phyloP scores from a whole-genome alignment of 2,329 filamentous ascomycete genomes.

The Aspergillus sclerotialis region DNA sequence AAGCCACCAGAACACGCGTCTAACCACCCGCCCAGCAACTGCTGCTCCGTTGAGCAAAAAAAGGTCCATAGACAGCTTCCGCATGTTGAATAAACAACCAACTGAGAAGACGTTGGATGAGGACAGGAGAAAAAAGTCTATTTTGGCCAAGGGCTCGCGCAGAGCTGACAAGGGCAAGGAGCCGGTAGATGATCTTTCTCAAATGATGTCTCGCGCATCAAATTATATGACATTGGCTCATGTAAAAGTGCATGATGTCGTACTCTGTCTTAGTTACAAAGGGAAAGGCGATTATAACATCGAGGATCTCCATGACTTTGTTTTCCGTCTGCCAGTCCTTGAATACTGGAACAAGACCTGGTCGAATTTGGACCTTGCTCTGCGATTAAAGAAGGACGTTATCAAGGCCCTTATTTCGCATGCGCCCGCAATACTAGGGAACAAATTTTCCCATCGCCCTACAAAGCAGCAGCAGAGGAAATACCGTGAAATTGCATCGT shows the following conservation, averaged over 20 bases:
- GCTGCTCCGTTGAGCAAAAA: constrained; percentile 31
- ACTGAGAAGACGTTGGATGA: constrained; percentile 33
- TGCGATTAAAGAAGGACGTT: constrained; percentile 89
- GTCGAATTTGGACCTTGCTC: constrained; percentile 91
- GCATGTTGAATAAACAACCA: constrained; percentile 25
- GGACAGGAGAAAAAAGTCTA: constrained; percentile 45
- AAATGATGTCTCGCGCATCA: constrained; percentile 92
- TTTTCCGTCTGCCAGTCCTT: constrained; percentile 88
- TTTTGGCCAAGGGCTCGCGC: constrained; percentile 35
- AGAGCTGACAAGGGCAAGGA: constrained; percentile 52
- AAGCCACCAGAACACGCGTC: constrained; percentile 12
- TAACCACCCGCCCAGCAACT: constrained; percentile 23
- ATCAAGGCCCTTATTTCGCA: constrained; percentile 92
- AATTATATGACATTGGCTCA: constrained; percentile 97
- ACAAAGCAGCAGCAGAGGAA: constrained; percentile 70
- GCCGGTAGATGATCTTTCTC: constrained; percentile 79
- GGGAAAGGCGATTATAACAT: constrained; percentile 92
- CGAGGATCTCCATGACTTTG: constrained; percentile 94
- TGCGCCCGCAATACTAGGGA: constrained; percentile 91
- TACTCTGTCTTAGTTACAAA: constrained; percentile 93
- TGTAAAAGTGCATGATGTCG: constrained; percentile 90
- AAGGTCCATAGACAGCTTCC: constrained; percentile 36
- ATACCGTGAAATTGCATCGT: constrained; percentile 76
- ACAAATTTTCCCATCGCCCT: constrained; percentile 89
- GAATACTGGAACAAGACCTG: constrained; percentile 99